Base-by-base conservation (phyloP, 2,329 filamentous ascomycete genomes). In the Talaromyces verruculosus region DNA sequence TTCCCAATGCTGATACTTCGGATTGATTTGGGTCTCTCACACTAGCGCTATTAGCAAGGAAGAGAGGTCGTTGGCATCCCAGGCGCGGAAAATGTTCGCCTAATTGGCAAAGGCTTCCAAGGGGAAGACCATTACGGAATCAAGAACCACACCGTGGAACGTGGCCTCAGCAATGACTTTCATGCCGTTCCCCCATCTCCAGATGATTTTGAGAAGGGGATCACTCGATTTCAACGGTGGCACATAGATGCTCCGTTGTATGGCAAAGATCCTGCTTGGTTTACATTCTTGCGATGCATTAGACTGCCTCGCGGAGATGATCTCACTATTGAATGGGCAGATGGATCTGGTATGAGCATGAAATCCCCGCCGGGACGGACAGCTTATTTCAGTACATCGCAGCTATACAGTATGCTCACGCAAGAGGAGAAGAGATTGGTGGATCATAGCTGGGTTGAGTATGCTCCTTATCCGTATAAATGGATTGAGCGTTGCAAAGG, bases 231-330 rank as follows among this genome's bases (percentile, higher is more conserved):
- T 66, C 81, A 83, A 57, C 73, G 79, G 30, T 83, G 81, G 81
- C 81, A 83, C 66, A 80, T 83, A n/a, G 81, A 84, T 66, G 82
- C 79, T 7, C 79, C 81, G 1, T 72, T 82, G 1, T 82, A 81
- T 67, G 77, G 69, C 2, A 73, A 76, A 5, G 76, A 82, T 33
- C 80, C 79, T 0, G 76, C 80, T 1, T 79, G 76, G 74, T 81
- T 81, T 68, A 82, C 79, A 5, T 79, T 79, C 1, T 72, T 82
- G 3, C 77, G 79, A 5, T 77, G 75, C 47, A 62, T 81, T 62
- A 79, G 76, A 66, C 73, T 76, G 11, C 80, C 81, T 2, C 74
- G 72, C 7, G 70, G 72, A 5, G 76, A 75, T 0, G 71, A 78
- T 17, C 68, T 80, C 25, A 79, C 74, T 2, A 73, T 81, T 39